A percentile compares a stretch with the other conserved stretches of the same genome.
These are phyloP conservation scores for Quercus alba DNA, from an alignment of 306 rosid species.

Conservation along the genomic window DNA sequence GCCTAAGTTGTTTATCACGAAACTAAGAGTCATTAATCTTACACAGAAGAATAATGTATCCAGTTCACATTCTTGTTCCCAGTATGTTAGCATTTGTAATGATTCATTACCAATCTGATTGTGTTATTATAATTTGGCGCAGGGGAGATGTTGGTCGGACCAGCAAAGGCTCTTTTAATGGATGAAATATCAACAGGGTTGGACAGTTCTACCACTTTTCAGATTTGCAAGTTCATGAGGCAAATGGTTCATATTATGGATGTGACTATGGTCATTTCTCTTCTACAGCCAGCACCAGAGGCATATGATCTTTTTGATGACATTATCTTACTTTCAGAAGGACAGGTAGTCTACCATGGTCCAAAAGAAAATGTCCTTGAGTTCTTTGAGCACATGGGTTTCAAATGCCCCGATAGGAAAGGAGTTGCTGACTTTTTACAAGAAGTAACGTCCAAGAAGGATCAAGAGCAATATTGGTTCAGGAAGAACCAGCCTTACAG, in stretches of 20 bases:
- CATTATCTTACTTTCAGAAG: conserved; percentile 66
- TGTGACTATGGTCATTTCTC: conserved; percentile 69
- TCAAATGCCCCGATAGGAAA: conserved; percentile 78
- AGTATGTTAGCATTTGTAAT: background rate
- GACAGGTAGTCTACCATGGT: conserved; percentile 81
- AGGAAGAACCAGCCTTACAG: conserved; percentile 46
- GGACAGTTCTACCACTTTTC: conserved; percentile 90
- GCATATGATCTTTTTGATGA: conserved; percentile 62
- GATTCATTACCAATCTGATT: background rate
- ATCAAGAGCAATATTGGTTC: conserved; percentile 84
- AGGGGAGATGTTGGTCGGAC: conserved; percentile 96
- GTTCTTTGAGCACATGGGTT: conserved; percentile 56
- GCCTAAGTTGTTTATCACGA: background rate
- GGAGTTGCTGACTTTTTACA: conserved; percentile 84
- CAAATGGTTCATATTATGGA: conserved; percentile 91
- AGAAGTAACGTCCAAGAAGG: conserved; percentile 82
- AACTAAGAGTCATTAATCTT: background rate
- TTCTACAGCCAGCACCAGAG: conserved; percentile 53
- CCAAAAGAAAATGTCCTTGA: conserved; percentile 53
- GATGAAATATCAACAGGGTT: conserved; percentile 92
- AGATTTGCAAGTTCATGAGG: conserved; percentile 73
- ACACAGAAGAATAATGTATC: background rate
- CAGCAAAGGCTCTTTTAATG: conserved; percentile 79
- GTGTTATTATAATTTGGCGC: conserved; percentile 18
- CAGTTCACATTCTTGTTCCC: background rate